These are phyloP conservation scores for Leishmania tarentolae DNA, from an alignment of 208 protist species.

Conservation along the genomic window DNA sequence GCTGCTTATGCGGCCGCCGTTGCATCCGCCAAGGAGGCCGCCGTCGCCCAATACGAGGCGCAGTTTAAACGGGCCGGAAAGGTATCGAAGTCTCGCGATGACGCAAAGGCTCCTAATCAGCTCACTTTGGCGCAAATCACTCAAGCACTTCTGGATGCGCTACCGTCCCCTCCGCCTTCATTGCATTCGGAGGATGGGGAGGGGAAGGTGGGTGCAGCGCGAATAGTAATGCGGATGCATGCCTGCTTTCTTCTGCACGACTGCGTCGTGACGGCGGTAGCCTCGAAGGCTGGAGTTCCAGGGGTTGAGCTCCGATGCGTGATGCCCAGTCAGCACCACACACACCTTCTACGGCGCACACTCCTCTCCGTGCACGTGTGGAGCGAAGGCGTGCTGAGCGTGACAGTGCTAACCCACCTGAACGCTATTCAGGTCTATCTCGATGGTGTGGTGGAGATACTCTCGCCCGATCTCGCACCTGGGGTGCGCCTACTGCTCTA, in stretches of 20 bases:
- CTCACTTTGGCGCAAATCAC: conserved; percentile 67
- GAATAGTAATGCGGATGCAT: conserved; percentile 22
- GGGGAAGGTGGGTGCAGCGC: background rate
- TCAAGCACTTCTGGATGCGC: conserved; percentile 38
- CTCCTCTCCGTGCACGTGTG: conserved; percentile 49
- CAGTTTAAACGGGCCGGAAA: conserved; percentile 30
- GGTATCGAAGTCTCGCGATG: conserved; percentile 25
- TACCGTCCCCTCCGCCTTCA: conserved; percentile 36
- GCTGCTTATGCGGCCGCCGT: conserved; percentile 46
- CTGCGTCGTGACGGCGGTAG: conserved; percentile 18
- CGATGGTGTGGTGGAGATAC: conserved; percentile 54
- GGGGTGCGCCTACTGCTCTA: conserved; percentile 50
- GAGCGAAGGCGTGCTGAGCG: conserved; percentile 25
- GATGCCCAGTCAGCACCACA: conserved; percentile 5
- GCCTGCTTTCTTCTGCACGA: conserved; percentile 13
- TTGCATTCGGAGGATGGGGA: conserved; percentile 1
- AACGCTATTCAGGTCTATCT: conserved; percentile 33
- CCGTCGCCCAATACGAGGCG: conserved; percentile 62
- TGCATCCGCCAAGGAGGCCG: conserved; percentile 48
- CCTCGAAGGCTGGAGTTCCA: conserved; percentile 6
- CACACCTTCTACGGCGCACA: background rate
- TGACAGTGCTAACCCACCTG: conserved; percentile 26
- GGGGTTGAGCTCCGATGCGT: conserved; percentile 17
- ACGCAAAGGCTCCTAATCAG: conserved; percentile 30
- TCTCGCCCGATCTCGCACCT: conserved; percentile 29